Evolutionary conservation across 257 asterid species (phyloP).

Genomic region (Rhazya stricta): DNA sequence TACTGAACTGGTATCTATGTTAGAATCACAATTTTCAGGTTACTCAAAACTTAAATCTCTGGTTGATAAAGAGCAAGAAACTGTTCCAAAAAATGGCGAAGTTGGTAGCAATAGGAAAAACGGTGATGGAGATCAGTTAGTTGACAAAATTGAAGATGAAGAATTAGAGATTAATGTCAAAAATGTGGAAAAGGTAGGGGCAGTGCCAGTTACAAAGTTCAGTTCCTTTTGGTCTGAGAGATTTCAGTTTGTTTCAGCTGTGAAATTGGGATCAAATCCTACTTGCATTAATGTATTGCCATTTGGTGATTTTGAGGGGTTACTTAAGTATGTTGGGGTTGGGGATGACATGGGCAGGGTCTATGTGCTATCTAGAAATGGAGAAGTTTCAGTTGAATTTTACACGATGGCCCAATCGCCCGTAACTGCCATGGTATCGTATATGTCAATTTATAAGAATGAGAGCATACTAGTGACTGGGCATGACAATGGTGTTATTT

Average conservation of each 20-base stretch:
- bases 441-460: constrained; percentile 64
- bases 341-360: constrained; percentile 77
- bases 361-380: constrained; percentile 52
- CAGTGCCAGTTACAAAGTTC: constrained; percentile 52
- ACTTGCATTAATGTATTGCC: constrained; percentile 71
- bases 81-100: constrained; percentile 17
- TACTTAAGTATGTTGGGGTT: constrained; percentile 67
- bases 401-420: constrained; percentile 43
- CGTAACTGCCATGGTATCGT: constrained; percentile 51
- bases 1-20: constrained; percentile 49
- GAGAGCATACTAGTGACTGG: constrained; percentile 79
- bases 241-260: constrained; percentile 86
- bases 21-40: constrained; percentile 54
- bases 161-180: constrained; percentile 16
- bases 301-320: constrained; percentile 67
- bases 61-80: constrained; percentile 22
- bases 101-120: constrained; percentile 18
- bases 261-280: constrained; percentile 63
- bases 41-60: constrained; percentile 22
- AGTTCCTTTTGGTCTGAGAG: constrained; percentile 85
- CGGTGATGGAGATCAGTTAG: constrained; percentile 3
- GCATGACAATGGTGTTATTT: constrained; percentile 61
- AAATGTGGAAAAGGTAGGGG: constrained; percentile 25
- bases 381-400: constrained; percentile 64
- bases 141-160: constrained; percentile 17